phyloP scores from a whole-genome alignment of 2,329 filamentous ascomycete genomes.

The Colletotrichum shisoi region DNA sequence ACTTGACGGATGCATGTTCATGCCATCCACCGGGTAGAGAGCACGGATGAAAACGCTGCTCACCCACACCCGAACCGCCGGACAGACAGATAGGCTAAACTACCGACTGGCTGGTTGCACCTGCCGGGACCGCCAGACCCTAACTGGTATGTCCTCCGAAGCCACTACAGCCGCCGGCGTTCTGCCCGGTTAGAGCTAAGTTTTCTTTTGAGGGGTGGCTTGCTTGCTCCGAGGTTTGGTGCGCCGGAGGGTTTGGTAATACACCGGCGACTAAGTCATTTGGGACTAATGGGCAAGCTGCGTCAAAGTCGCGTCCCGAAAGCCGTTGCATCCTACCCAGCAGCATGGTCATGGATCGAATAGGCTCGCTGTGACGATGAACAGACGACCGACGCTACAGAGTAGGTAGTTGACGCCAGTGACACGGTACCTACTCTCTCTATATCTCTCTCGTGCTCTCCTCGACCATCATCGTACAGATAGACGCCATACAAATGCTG shows the following conservation, averaged over 20 bases:
- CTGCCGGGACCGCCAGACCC: background rate
- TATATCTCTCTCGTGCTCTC: too few relatives aligned
- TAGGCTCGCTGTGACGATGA: background rate
- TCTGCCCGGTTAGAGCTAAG: conserved; percentile 1
- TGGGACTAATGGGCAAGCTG: conserved; percentile 7
- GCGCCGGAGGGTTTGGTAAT: conserved; percentile 25
- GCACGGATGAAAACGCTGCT: background rate
- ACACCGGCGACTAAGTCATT: conserved; percentile 26
- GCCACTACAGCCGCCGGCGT: conserved; percentile 5
- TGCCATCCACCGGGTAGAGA: background rate
- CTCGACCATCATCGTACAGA: background rate
- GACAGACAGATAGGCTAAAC: background rate
- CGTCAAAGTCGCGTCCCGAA: conserved; percentile 4
- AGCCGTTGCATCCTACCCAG: conserved; percentile 22
- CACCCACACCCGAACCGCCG: background rate
- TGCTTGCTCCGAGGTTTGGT: conserved; percentile 15
- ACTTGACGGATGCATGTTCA: background rate
- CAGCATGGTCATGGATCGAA: conserved; percentile 14
- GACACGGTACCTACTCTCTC: background rate
- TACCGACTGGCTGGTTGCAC: conserved; percentile 14
- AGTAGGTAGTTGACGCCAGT: background rate
- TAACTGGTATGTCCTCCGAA: conserved; percentile 20
- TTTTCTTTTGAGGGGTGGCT: conserved; percentile 14
- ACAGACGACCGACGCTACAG: conserved; percentile 5
- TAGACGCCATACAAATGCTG: background rate